These are phyloP conservation scores for Rubroboletus satanas DNA, from an alignment of 768 basidiomycete species.

Conservation along the genomic window DNA sequence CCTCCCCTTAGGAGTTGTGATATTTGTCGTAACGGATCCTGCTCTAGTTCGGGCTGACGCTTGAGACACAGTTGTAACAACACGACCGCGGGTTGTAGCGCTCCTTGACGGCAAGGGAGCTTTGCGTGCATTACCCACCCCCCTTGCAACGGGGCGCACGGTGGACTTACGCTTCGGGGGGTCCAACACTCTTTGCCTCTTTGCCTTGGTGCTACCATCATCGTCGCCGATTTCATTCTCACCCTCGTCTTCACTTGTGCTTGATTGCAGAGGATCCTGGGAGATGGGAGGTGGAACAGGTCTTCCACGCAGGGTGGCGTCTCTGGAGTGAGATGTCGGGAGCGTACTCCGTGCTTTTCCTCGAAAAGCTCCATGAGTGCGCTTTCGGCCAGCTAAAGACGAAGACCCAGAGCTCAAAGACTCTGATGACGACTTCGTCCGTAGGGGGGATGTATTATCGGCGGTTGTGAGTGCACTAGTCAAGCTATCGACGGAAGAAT, in stretches of 20 bases:
- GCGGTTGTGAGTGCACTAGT: slow-evolving; percentile 37
- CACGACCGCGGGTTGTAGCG: slow-evolving; percentile 7
- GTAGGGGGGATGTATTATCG: slow-evolving; percentile 36
- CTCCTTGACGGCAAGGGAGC: slow-evolving; percentile 8
- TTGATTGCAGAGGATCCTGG: slow-evolving; percentile 19
- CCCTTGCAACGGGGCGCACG: slow-evolving; percentile 23
- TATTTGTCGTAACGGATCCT: slow-evolving; percentile 8
- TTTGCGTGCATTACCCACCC: slow-evolving; percentile 13
- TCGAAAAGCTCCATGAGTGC: slow-evolving; percentile 23
- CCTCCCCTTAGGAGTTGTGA: slow-evolving; percentile 13
- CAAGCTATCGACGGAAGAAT: slow-evolving; percentile 27
- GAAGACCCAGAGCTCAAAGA: slow-evolving; percentile 39
- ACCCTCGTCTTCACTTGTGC: slow-evolving; percentile 21
- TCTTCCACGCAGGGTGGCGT: slow-evolving; percentile 29
- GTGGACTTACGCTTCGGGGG: slow-evolving; percentile 25
- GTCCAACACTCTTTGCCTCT: slow-evolving; percentile 27
- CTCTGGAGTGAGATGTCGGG: slow-evolving; percentile 11
- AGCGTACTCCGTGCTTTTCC: not conserved
- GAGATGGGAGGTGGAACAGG: not conserved
- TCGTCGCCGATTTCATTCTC: slow-evolving; percentile 11
- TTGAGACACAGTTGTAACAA: slow-evolving; percentile 9
- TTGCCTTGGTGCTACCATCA: slow-evolving; percentile 9
- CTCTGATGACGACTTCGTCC: slow-evolving; percentile 41
- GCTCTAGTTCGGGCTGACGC: slow-evolving; percentile 6
- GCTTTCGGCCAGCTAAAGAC: slow-evolving; percentile 41